phyloP scores from a whole-genome alignment of 768 basidiomycete genomes.

The Ramaria sp. region DNA sequence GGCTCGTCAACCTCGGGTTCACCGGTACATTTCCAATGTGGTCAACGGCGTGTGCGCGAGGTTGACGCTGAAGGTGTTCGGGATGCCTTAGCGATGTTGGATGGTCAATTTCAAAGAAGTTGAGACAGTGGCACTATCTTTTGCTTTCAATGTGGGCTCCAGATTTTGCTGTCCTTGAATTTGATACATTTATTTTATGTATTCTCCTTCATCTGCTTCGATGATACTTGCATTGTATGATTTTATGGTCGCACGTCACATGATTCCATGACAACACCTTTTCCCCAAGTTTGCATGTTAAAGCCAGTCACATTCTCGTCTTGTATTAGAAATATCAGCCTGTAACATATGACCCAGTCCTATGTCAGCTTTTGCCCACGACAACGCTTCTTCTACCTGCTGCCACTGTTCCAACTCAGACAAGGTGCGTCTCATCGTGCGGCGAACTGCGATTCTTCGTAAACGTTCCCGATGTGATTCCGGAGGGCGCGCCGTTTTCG shows the following conservation, averaged over 20 bases:
- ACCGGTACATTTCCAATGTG: conserved; percentile 38
- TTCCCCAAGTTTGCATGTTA: conserved; percentile 1
- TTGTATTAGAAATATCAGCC: conserved; percentile 5
- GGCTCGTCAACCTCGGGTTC: conserved; percentile 31
- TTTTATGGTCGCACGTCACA: not conserved
- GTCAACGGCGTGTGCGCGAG: conserved; percentile 47
- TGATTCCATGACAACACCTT: not conserved
- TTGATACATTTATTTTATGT: conserved; percentile 1
- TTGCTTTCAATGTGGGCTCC: not conserved
- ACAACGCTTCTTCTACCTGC: not conserved
- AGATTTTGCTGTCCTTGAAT: not conserved
- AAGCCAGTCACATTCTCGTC: not conserved
- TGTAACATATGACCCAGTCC: conserved; percentile 5
- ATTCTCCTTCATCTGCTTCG: not conserved
- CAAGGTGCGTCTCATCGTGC: not conserved
- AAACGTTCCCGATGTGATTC: conserved; percentile 23
- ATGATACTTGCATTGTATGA: not conserved
- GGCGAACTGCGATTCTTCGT: conserved; percentile 14
- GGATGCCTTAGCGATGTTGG: conserved; percentile 66
- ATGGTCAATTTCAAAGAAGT: conserved; percentile 27
- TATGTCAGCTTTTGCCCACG: conserved; percentile 2
- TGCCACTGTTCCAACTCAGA: not conserved
- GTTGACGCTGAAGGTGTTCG: conserved; percentile 65
- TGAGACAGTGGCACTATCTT: not conserved
- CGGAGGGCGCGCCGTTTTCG: conserved; percentile 12